Percentiles rank a stretch among this genome's conserved stretches.
phyloP scores from a whole-genome alignment of 2,329 filamentous ascomycete genomes.

The Leptodontidium sp. region DNA sequence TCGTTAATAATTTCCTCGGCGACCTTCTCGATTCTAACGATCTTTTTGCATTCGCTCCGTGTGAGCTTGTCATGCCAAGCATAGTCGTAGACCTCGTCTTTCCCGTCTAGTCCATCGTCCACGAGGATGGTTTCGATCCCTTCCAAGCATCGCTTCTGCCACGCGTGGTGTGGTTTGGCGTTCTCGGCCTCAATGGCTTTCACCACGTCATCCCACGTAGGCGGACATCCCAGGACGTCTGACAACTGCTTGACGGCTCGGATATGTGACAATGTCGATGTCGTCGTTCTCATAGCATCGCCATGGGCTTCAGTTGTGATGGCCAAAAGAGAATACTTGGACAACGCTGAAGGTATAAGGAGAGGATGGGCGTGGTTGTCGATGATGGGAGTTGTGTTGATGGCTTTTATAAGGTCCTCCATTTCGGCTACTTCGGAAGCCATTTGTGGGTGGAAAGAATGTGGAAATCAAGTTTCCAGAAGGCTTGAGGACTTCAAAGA shows the following conservation, averaged over 20 bases:
- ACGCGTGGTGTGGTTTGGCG: constrained; percentile 53
- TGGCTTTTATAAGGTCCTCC: constrained; percentile 48
- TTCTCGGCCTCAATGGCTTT: constrained; percentile 41
- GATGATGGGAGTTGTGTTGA: constrained; percentile 68
- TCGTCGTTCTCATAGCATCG: constrained; percentile 68
- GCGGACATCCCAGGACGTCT: constrained; percentile 67
- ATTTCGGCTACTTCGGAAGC: constrained; percentile 28
- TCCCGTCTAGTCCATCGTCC: constrained; percentile 75
- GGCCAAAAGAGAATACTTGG: constrained; percentile 59
- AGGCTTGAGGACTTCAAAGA: background rate
- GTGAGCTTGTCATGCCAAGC: constrained; percentile 73
- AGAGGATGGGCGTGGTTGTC: constrained; percentile 79
- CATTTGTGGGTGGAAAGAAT: constrained; percentile 62
- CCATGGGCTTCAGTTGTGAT: constrained; percentile 79
- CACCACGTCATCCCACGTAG: constrained; percentile 65
- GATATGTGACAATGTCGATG: constrained; percentile 71
- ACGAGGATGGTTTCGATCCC: constrained; percentile 79
- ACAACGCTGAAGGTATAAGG: constrained; percentile 59
- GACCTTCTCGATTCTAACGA: constrained; percentile 79
- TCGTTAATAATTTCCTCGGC: constrained; percentile 68
- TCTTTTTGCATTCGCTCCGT: constrained; percentile 70
- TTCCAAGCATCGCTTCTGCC: constrained; percentile 70
- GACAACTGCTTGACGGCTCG: constrained; percentile 75
- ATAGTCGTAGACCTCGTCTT: constrained; percentile 64
- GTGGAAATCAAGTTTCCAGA: no score